Evolutionary conservation across 192 early-diverging fungal species (phyloP), one percentile per base, ranked within the genome.

Genomic region (Linnemannia zychae): DNA sequence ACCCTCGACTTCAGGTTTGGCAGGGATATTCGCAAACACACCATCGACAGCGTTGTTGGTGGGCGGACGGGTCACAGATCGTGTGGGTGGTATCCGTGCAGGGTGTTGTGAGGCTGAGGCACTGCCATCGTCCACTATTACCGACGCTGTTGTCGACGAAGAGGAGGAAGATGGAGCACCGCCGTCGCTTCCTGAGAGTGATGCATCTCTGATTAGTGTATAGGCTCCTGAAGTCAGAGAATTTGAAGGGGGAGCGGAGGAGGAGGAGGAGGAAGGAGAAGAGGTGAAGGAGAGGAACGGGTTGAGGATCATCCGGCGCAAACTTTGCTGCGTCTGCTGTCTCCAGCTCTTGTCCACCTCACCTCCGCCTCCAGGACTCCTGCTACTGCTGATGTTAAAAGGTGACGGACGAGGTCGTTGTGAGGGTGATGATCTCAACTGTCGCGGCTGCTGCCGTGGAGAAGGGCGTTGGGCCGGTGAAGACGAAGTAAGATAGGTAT

Each of bases 11-110:
- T 92, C 88, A 20, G 90, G 92, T 67, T 92, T 91, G 18, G 92
- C 92, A 16, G 90, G 78, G 77, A 92, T 86, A 65, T 92, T 92
- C 7, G 90, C 79, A 75, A 91, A 91, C 12, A 91, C 92, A 9
- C 92, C 92, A 74, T 92, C 90, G n/a, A 57, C 52, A 63, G 86
- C 87, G 9, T 44, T 44, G 40, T 44, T 44, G 17, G 82, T 78
- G 7, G 82, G 38, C 20, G 87, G 79, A 20, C 87, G 75, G 68
- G 87, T 74, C 11, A 81, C 88, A 15, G 82, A 28, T 13, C 40
- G 44, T 0, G 40, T 17, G 24, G 28, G 44, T 13, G 63, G 44
- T 38, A 24, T 2, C 17, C 50, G 16, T 5, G 20, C 36, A 12
- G 38, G 13, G 15, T 24, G 24, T 31, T n/a, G n/a, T n/a, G n/a